Evolutionary conservation across 148 eudicot genomes (phyloP), one percentile per base, ranked within the genome.

Genomic region (Amaranthus palmeri): DNA sequence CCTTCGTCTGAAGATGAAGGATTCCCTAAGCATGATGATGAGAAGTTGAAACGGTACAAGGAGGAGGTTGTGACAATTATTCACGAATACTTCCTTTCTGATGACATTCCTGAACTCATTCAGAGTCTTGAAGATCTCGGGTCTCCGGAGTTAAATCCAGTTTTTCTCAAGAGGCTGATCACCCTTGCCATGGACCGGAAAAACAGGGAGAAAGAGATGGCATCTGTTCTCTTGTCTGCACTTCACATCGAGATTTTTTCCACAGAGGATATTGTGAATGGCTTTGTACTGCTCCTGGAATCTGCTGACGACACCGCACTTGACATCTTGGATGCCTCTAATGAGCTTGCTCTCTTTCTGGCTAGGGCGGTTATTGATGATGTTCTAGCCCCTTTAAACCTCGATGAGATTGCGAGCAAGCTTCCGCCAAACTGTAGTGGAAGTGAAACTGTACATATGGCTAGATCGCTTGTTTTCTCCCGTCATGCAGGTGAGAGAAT

Each of bases 401-500:
- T 93, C 14, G 96, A 91, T 53, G 97, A 91, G 74, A 93, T 91
- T 2, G 89, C 85, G 6, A 74, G 67, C 70, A 74, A 73, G 69
- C 74, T 93, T 55, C 88, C 90, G 1, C 75, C 85, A n/a, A 93
- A 91, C 60, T 86, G 96, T 81, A 90, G 90, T 2, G 96, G 97
- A 0, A 89, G 78, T 13, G 91, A 87, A 78, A 93, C 98, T 44
- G 88, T 89, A 67, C 88, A 79, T 13, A 81, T 86, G 88, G 97
- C 98, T 53, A 84, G 87, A 75, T 84, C 98, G 9, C 91, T 93
- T 14, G 75, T 88, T 50, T 86, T 84, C 25, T 95, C 98, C 2
- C 97, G 98, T 41, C 97, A 93, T 40, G 97, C 96, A 1, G 98
- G 98, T 8, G 98, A 93, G 86, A 86, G 98, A 79, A 79, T 93